phyloP scores from a whole-genome alignment of 768 basidiomycete species.

The Mycena albidolilacea region DNA sequence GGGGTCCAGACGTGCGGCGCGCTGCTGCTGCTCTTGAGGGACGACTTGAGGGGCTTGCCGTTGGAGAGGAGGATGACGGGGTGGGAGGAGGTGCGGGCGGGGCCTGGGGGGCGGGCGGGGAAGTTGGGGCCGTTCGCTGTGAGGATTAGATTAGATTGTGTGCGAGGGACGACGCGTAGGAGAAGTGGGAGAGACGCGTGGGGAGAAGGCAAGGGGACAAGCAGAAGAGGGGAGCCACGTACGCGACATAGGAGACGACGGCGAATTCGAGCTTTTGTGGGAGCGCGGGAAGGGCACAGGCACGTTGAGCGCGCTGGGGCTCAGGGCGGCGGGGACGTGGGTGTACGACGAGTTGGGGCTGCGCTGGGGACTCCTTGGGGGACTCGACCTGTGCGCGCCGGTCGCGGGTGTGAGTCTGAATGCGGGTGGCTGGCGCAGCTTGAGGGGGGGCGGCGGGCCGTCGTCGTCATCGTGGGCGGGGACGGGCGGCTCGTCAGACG shows the following conservation, averaged over 20 bases:
- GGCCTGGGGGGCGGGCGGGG: conserved; percentile 52
- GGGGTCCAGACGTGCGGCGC: conserved; percentile 15
- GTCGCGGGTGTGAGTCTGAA: conserved; percentile 26
- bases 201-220: background rate
- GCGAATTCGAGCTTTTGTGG: conserved; percentile 30
- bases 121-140: background rate
- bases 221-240: no score
- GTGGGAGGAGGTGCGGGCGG: conserved; percentile 43
- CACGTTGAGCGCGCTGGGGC: conserved; percentile 31
- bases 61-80: conserved; percentile 62
- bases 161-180: conserved; percentile 43
- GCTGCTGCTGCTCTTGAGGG: conserved; percentile 12
- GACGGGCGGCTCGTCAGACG: conserved; percentile 46
- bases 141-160: no score
- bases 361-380: conserved; percentile 31
- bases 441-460: conserved; percentile 41
- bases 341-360: conserved; percentile 40
- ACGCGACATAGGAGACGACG: background rate
- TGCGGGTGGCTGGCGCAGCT: conserved; percentile 35
- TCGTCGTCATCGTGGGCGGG: conserved; percentile 46
- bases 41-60: conserved; percentile 34
- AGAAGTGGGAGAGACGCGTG: background rate
- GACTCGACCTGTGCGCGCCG: background rate
- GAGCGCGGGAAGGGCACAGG: conserved; percentile 61
- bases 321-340: conserved; percentile 28